Evolutionary conservation across 83 land plant genomes (phyloP).

Genomic region (Picea engelmannii): DNA sequence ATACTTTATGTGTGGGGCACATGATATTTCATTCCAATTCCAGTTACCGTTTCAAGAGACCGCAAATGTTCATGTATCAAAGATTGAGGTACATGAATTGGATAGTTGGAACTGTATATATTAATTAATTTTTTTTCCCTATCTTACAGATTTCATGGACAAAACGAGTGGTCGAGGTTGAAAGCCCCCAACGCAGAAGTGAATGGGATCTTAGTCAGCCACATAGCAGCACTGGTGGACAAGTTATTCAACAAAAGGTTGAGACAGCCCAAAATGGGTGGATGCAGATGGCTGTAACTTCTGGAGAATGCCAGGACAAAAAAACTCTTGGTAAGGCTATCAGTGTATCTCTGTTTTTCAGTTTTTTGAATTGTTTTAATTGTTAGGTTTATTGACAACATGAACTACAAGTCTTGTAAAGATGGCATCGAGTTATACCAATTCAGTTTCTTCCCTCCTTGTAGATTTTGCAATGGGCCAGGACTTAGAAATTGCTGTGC

Average conservation of each 20-base stretch:
- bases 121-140: not conserved
- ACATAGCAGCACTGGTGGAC: slow-evolving; percentile 62
- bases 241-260: slow-evolving; percentile 42
- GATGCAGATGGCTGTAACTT: slow-evolving; percentile 18
- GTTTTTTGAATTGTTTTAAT: slow-evolving; percentile 12
- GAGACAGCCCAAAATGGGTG: slow-evolving; percentile 22
- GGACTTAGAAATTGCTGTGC: slow-evolving; percentile 43
- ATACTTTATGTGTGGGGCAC: not conserved
- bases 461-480: slow-evolving; percentile 44
- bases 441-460: not conserved
- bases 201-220: slow-evolving; percentile 35
- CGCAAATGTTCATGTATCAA: not conserved
- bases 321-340: slow-evolving; percentile 23
- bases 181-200: slow-evolving; percentile 42
- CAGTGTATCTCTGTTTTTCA: not conserved
- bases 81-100: no score
- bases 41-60: not conserved
- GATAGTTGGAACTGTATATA: no score
- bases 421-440: not conserved
- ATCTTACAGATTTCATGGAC: slow-evolving; percentile 75
- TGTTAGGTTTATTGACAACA: not conserved
- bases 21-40: not conserved
- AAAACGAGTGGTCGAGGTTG: slow-evolving; percentile 67
- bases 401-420: not conserved
- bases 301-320: slow-evolving; percentile 11